These are phyloP conservation scores for Penicillium salamii DNA, from an alignment of 495 filamentous ascomycete genomes.

Conservation along the genomic window DNA sequence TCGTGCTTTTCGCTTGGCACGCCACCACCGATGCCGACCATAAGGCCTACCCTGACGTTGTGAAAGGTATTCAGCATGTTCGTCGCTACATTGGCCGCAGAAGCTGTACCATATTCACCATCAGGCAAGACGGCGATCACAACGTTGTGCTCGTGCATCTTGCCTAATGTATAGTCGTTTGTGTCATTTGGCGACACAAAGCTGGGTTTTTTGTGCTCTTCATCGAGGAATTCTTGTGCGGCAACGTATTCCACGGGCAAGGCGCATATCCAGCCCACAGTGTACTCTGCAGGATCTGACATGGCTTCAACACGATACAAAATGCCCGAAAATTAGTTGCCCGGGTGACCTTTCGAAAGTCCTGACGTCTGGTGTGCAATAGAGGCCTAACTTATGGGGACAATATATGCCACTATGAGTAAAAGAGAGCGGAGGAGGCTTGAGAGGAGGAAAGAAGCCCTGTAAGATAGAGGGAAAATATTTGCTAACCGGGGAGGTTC, in stretches of 20 bases:
- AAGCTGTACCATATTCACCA: slow-evolving; percentile 15
- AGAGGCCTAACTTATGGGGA: no score
- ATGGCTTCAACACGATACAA: neutral
- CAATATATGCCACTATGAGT: no score
- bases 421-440: no score
- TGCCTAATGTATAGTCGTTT: slow-evolving; percentile 36
- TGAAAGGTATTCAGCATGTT: slow-evolving; percentile 34
- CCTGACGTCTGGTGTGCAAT: no score
- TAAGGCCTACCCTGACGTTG: slow-evolving; percentile 28
- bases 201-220: slow-evolving; percentile 10
- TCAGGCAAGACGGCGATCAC: slow-evolving; percentile 31
- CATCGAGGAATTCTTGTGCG: slow-evolving; percentile 37
- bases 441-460: no score
- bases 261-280: slow-evolving; percentile 50
- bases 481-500: no score
- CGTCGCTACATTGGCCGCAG: slow-evolving; percentile 8
- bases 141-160: slow-evolving; percentile 32
- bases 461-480: no score
- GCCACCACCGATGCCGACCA: slow-evolving; percentile 30
- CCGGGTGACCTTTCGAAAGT: no score
- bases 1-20: slow-evolving; percentile 23
- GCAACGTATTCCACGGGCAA: slow-evolving; percentile 36
- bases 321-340: no score
- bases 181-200: slow-evolving; percentile 14
- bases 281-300: slow-evolving; percentile 31